Base-by-base conservation (phyloP, 192 early-diverging fungal species). In the Entomortierella parvispora region DNA sequence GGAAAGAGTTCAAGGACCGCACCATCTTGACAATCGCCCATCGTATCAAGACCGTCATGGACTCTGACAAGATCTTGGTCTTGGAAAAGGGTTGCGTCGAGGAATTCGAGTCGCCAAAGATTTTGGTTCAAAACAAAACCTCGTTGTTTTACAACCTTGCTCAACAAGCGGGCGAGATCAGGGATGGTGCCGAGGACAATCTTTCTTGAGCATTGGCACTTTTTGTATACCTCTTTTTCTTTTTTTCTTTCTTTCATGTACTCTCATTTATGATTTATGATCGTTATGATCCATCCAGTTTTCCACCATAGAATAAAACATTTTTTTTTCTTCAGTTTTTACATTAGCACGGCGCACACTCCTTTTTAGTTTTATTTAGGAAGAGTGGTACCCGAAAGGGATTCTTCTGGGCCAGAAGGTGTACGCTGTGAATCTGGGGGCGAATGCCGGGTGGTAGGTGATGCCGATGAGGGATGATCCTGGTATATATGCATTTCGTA, bases 11-110 rank as follows among this genome's bases (percentile, higher is more conserved):
- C 81, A 84, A 82, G 15, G 82, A 90, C 37, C 86, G 87, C 10
- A 98, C 97, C 0, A 82, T 97, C 43, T 68, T 99, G 29, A 92
- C 90, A 57, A 94, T 99, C 71, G 97, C 97, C 2, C 97, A 99
- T 63, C 89, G 95, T 17, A 62, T 96, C 54, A 86, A 89, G 63
- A 95, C 95, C 1, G 87, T 97, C 14, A 91, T 93, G 58, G 92
- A 91, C 59, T 96, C 94, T 48, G 95, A 97, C 82, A 81, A 88
- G 29, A 90, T 97, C 20, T 48, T 95, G 10, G 93, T 95, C 0
- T 25, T 83, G 69, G 82, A 56, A 81, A 92, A 63, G 60, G 65
- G 61, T 0, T 32, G 23, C 20, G 67, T 68, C 1, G 84, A 86
- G 18, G 95, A 96, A 70, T 88, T 81, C 53, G 93, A 91, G 49